Evolutionary conservation across 768 basidiomycete species (phyloP).

Genomic region (Dentipellis fragilis): DNA sequence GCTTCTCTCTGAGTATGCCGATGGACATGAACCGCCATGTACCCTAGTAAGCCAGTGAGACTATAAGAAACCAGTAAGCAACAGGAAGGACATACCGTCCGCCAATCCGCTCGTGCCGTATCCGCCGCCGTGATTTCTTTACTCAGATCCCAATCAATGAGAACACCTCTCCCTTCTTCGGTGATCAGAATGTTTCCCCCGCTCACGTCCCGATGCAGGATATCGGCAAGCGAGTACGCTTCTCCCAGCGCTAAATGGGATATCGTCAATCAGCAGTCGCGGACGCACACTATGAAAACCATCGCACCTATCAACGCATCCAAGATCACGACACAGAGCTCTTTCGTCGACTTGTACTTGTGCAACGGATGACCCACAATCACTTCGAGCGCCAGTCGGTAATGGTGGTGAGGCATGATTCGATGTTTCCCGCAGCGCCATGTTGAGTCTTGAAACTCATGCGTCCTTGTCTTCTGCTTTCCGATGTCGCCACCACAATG

Average conservation of each 20-base stretch:
- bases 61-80: no score
- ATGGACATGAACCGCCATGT: not conserved
- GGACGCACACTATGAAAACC: not conserved
- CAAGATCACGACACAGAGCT: no score
- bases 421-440: not conserved
- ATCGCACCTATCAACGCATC: no score
- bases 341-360: not conserved
- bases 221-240: not conserved
- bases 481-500: not conserved
- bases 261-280: no score
- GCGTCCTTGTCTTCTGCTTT: not conserved
- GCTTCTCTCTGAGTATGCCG: not conserved
- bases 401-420: not conserved
- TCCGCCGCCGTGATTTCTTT: not conserved
- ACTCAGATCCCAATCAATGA: no score
- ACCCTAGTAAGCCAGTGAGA: not conserved
- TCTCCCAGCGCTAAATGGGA: not conserved
- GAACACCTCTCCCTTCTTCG: not conserved
- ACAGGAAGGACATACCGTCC: no score
- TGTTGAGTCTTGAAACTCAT: not conserved
- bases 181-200: not conserved
- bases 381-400: not conserved
- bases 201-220: not conserved
- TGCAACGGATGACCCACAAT: not conserved
- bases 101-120: not conserved